Percentiles rank a stretch among this genome's conserved stretches.
Conservation (phyloP, 2,329 filamentous ascomycete genomes). For the Arthrobotrys iridis region DNA sequence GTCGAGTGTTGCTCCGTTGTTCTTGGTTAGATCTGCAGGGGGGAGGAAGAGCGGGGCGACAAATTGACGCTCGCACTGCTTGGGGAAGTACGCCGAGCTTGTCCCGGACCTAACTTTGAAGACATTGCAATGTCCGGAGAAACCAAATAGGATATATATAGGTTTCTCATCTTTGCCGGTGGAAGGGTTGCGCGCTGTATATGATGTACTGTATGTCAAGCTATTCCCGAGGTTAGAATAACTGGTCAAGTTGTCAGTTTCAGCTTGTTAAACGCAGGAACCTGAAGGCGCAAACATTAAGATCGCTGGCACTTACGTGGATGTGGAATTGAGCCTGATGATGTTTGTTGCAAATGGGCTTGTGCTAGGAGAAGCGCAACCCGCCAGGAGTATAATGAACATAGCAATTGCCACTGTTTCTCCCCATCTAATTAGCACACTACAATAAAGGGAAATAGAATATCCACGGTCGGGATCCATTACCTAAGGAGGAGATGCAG, state of each 20-base stretch:
- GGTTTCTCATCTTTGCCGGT: neutral
- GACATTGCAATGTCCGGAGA: slow-evolving; percentile 16
- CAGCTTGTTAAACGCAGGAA: no score
- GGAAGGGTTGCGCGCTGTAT: slow-evolving; percentile 9
- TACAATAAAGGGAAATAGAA: no score
- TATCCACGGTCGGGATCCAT: no score
- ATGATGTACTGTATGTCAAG: neutral
- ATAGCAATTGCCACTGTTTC: neutral
- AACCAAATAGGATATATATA: slow-evolving; percentile 7
- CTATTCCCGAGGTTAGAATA: neutral
- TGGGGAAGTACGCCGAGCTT: neutral
- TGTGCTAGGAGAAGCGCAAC: neutral
- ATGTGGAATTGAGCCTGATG: neutral
- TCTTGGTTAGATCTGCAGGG: neutral
- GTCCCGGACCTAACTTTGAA: neutral
- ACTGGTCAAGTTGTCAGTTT: neutral
- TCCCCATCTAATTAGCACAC: no score
- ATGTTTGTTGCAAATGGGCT: slow-evolving; percentile 5
- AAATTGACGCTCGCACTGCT: slow-evolving; percentile 11
- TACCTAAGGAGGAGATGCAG: slow-evolving; percentile 3
- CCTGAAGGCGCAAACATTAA: no score
- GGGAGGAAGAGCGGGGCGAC: slow-evolving; percentile 6
- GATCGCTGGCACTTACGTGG: neutral
- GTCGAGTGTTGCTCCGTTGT: neutral
- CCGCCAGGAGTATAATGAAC: neutral